A percentile compares a stretch with the other conserved stretches of the same genome.
Conservation (phyloP, 257 asterid genomes). For the Ligustrum vulgare region DNA sequence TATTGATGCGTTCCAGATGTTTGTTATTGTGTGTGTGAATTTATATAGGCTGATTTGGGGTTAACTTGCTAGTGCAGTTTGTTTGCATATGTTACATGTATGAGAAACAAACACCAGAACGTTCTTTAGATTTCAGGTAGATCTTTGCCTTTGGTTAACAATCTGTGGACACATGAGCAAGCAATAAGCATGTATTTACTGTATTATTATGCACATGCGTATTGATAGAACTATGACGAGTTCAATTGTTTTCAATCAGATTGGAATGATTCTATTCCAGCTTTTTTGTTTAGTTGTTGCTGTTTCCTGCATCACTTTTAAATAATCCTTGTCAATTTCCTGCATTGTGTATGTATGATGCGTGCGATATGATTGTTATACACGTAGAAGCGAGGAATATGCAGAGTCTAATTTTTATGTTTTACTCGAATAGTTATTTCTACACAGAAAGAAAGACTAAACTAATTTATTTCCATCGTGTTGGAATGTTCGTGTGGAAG, state of each 20-base stretch:
- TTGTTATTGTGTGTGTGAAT: slow-evolving; percentile 16
- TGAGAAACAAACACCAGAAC: background rate
- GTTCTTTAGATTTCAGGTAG: slow-evolving; percentile 8
- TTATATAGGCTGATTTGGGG: background rate
- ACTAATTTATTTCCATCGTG: background rate
- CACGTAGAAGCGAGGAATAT: background rate
- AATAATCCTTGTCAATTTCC: background rate
- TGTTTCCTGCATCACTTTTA: background rate
- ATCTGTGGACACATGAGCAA: background rate
- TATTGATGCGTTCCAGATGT: slow-evolving; percentile 9
- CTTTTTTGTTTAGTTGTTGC: background rate
- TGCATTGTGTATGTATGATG: background rate
- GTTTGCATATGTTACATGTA: background rate
- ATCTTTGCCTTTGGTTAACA: background rate
- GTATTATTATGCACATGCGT: too few species aligned
- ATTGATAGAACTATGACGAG: background rate
- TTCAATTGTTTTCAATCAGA: background rate
- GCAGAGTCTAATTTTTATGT: background rate
- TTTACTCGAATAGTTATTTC: background rate
- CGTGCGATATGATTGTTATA: background rate
- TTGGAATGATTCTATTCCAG: background rate
- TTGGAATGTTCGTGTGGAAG: background rate
- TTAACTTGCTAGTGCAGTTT: background rate
- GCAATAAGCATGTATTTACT: too few species aligned
- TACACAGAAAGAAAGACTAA: background rate